Evolutionary conservation across 75 land plant species (phyloP), one percentile per base, ranked within the genome.

Genomic region (Ceratopteris richardii): DNA sequence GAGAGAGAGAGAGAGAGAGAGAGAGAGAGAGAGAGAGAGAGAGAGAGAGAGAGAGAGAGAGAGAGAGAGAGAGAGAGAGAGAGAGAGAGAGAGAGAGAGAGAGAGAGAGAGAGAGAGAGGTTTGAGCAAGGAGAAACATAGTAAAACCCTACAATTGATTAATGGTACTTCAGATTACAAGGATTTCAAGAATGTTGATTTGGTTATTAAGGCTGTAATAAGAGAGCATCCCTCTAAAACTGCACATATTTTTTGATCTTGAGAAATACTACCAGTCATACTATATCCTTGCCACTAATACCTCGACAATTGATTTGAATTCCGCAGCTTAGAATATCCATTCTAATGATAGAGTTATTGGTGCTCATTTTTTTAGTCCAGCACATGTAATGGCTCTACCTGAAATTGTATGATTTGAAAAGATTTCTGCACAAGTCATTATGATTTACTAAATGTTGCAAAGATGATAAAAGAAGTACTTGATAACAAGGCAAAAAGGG

Each of bases 321-420:
- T 10, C 84, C 16, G 63, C 90, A 74, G 99, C 92, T 39, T 75
- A 79, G 53, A 95, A 82, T 21, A 90, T 92, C 24, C 64, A 54
- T 42, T 81, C 84, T 31, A 83, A 80, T 64, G 97, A 90, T 61
- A 80, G 99, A 9, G 87, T 95, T 54, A 52, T 90, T 26, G 99
- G 99, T 40, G 97, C 99, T 29, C 99, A 95, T 54, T 95, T 95
- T 67, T 95, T 95, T 84, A 94, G 98, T 44, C 99, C 99, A 54
- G 99, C 99, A 20, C 99, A 95, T 68, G 78, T 95, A 57, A 95
- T 90, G 99, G 97, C 85, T 29, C 85, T 95, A 14, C 52, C 90
- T 60, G 99, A 95, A 58, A 84, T 95, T 61, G 82, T 95, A 36
- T 81, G 99, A 3, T 81, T 92, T 9, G 77, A 84, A 29, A 84